Evolutionary conservation across 306 rosid species (phyloP), one percentile per base, ranked within the genome.

Genomic region (Aeschynomene evenia): DNA sequence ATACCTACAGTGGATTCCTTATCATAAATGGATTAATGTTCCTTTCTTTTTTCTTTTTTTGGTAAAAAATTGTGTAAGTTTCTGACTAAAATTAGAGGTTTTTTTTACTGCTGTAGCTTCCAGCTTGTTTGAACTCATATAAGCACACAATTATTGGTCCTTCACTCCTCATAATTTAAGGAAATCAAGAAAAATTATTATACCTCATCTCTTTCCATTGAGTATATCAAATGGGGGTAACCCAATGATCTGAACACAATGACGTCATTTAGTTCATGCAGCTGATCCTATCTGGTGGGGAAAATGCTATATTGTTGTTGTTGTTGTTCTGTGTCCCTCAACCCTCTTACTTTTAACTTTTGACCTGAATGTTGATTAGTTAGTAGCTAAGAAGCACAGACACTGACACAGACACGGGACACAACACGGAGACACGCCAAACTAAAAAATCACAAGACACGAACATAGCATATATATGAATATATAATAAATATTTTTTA

Each of bases 81-180:
- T 53, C 24, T 62, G 21, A 23, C 14, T 63, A 21, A 63, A 53
- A 40, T 42, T 14, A 14, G 22, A 2, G 37, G 21, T 60, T 53
- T 15, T 3, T 28, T 24, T 37, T 63, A 60, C 65, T 74, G 57
- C 36, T 33, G 46, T 16, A 29, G 63, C 52, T 63, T 45, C 52
- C 52, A 62, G 22, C 48, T 31, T 70, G 23, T 54, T 63, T 71
- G 50, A 48, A 71, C 50, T 40, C 64, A 56, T 64, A 55, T 43
- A 10, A 55, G 59, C 12, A 34, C 42, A 22, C 46, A n/a, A 49
- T 20, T 48, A 19, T 57, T 66, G 19, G 36, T 48, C 26, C 63
- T 71, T 73, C 71, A 20, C 63, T 71, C 67, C 75, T 61, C 24
- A 40, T 12, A 12, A 22, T 46, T 16, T 4, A 36, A 42, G 9